phyloP scores from a whole-genome alignment of 106 monocot species.

The Allium sativum region DNA sequence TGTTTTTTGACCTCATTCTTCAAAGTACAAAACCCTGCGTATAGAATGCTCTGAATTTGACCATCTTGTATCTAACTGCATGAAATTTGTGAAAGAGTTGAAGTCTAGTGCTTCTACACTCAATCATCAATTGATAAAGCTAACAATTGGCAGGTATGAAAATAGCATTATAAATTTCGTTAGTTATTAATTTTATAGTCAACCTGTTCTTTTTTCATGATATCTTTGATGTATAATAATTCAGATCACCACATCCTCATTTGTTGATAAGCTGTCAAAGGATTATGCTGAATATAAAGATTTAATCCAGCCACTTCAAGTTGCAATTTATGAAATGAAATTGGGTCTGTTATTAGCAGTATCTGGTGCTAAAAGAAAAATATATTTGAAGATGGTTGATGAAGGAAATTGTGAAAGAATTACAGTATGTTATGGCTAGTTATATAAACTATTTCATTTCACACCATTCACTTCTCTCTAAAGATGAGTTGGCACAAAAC shows the following conservation, averaged over 20 bases:
- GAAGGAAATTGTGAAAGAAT: conserved; percentile 25
- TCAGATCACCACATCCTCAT: conserved; percentile 42
- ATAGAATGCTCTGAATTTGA: conserved; percentile 31
- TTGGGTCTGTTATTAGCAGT: conserved; percentile 50
- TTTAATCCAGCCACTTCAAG: conserved; percentile 74
- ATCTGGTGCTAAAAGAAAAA: conserved; percentile 41
- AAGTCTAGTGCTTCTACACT: conserved; percentile 19
- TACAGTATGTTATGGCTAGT: conserved; percentile 28
- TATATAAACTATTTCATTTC: no score
- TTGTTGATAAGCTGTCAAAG: conserved; percentile 54
- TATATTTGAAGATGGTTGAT: conserved; percentile 33
- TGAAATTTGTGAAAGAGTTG: conserved; percentile 16
- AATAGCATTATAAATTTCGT: background rate
- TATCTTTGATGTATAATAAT: conserved; percentile 1
- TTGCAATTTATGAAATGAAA: conserved; percentile 94
- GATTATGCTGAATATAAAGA: conserved; percentile 64
- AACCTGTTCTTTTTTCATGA: background rate
- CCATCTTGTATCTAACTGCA: conserved; percentile 20
- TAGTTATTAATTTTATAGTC: background rate
- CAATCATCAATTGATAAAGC: conserved; percentile 23
- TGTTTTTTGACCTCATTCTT: conserved; percentile 57
- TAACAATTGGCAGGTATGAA: conserved; percentile 68
- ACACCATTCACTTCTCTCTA: no score
- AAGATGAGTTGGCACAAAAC: no score
- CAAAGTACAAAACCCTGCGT: conserved; percentile 40